Conservation (phyloP, 2,329 filamentous ascomycete genomes). For the Ilyonectria mors-panacis region DNA sequence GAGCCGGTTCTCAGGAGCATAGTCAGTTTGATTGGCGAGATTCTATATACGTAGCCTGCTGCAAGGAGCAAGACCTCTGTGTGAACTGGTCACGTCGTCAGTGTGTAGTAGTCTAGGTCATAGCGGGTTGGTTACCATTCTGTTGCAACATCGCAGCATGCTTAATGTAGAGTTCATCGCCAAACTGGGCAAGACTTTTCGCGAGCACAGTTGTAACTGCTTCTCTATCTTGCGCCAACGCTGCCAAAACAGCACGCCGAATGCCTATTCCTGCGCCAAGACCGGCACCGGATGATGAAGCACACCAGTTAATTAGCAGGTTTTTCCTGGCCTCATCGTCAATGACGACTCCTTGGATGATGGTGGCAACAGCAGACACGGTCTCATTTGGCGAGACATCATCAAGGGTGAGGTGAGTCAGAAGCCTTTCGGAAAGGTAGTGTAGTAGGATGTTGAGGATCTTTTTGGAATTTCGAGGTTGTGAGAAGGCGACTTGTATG, state of each 20-base stretch:
- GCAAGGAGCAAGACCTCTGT: conserved; percentile 84
- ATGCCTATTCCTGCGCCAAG: conserved; percentile 75
- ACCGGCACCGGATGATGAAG: conserved; percentile 74
- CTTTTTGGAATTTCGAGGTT: conserved; percentile 47
- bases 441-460: conserved; percentile 47
- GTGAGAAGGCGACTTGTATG: conserved; percentile 48
- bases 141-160: conserved; percentile 90
- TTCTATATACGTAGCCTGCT: conserved; percentile 81
- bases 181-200: conserved; percentile 81
- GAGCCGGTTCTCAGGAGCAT: conserved; percentile 78
- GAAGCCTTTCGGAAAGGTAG: conserved; percentile 63
- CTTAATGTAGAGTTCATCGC: conserved; percentile 88
- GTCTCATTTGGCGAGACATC: conserved; percentile 50
- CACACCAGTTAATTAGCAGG: conserved; percentile 76
- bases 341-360: conserved; percentile 67
- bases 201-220: conserved; percentile 72
- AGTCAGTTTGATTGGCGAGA: conserved; percentile 75
- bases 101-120: conserved; percentile 16
- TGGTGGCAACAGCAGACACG: conserved; percentile 71
- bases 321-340: conserved; percentile 64
- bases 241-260: conserved; percentile 75
- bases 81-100: conserved; percentile 71
- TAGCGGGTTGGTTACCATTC: conserved; percentile 74
- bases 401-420: conserved; percentile 55
- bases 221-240: conserved; percentile 66